Evolutionary conservation across 139 green algal genomes (phyloP).

Genomic region (Parachlorella kessleri): DNA sequence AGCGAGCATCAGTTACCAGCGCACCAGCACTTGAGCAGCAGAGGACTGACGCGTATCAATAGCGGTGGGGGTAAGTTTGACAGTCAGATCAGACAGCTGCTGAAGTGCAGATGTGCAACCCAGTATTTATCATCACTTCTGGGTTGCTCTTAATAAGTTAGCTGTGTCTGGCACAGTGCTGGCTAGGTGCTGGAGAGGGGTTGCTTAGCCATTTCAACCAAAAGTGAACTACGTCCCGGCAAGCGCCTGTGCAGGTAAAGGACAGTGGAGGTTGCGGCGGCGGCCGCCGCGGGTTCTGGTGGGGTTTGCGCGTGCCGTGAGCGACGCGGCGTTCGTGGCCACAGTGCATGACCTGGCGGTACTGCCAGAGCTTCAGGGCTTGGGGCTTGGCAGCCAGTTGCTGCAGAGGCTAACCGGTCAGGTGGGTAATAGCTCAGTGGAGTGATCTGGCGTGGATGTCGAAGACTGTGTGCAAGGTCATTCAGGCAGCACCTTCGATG

Average conservation of each 20-base stretch:
- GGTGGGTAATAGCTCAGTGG: background rate
- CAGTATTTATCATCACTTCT: background rate
- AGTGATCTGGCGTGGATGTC: too few relatives aligned
- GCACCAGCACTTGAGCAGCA: background rate
- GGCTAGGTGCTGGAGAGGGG: too few relatives aligned
- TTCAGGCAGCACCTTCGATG: too few relatives aligned
- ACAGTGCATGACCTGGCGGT: conserved; percentile 42
- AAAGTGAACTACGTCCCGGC: too few relatives aligned
- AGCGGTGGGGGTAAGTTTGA: background rate
- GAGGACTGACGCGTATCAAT: too few relatives aligned
- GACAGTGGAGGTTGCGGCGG: background rate
- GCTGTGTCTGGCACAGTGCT: too few relatives aligned
- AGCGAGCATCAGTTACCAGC: conserved; percentile 7
- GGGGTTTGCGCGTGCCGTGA: conserved; percentile 42
- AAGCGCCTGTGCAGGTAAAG: background rate
- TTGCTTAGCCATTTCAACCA: too few relatives aligned
- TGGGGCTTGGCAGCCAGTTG: conserved; percentile 28
- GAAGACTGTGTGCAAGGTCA: too few relatives aligned
- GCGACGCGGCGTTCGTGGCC: conserved; percentile 33
- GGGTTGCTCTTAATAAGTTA: too few relatives aligned
- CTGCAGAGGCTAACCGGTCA: conserved; percentile 11
- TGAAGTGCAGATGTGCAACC: too few relatives aligned
- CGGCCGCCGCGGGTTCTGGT: conserved; percentile 19
- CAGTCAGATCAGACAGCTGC: background rate
- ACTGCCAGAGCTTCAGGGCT: conserved; percentile 22